Evolutionary conservation across 2,329 filamentous ascomycete genomes (phyloP).

Genomic region (Ceratocystis harringtonii): DNA sequence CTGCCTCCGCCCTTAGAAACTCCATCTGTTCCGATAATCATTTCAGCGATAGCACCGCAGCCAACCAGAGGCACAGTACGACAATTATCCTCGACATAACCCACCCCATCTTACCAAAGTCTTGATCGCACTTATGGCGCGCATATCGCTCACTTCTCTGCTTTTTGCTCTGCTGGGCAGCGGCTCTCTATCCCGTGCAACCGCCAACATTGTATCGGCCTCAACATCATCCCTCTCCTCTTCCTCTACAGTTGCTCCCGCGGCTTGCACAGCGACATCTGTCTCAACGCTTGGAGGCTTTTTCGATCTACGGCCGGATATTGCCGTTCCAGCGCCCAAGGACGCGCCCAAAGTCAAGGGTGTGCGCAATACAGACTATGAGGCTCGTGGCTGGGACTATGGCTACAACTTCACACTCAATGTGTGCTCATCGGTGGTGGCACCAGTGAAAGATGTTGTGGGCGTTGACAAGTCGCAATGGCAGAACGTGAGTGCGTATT

Average conservation of each 20-base stretch:
- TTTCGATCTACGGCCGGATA: slow-evolving; percentile 43
- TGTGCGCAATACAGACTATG: slow-evolving; percentile 36
- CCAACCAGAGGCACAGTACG: neutral
- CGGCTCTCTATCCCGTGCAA: slow-evolving; percentile 24
- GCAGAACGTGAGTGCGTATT: slow-evolving; percentile 68
- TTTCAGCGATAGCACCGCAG: neutral
- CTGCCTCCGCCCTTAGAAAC: neutral
- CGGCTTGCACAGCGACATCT: slow-evolving; percentile 41
- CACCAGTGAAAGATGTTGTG: slow-evolving; percentile 45
- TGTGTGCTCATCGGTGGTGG: slow-evolving; percentile 62
- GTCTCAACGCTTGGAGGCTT: slow-evolving; percentile 41
- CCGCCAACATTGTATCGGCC: slow-evolving; percentile 23
- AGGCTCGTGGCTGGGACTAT: slow-evolving; percentile 60
- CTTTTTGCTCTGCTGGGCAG: slow-evolving; percentile 19
- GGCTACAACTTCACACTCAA: slow-evolving; percentile 72
- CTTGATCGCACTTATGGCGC: slow-evolving; percentile 3
- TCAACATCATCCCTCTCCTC: slow-evolving; percentile 28
- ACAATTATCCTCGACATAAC: neutral
- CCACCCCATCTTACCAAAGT: neutral
- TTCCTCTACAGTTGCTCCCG: slow-evolving; percentile 22
- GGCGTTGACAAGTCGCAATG: slow-evolving; percentile 48
- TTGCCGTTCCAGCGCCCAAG: slow-evolving; percentile 28
- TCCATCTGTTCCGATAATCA: neutral
- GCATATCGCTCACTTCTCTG: slow-evolving; percentile 3
- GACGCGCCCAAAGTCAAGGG: slow-evolving; percentile 32